phyloP scores from a whole-genome alignment of 768 basidiomycete species.

The Lactarius psammicola region DNA sequence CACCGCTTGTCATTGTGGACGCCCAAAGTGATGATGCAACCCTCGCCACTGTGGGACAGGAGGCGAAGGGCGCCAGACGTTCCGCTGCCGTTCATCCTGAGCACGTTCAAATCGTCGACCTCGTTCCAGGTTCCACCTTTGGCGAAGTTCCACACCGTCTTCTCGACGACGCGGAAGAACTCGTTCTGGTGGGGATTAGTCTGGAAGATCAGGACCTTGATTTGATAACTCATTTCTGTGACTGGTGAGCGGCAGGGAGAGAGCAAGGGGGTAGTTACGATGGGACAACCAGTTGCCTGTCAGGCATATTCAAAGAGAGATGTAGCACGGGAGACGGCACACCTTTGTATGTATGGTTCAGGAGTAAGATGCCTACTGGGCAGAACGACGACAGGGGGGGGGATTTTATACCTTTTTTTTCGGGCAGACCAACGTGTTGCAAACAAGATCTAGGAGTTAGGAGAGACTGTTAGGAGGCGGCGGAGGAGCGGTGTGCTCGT shows the following conservation, averaged over 20 bases:
- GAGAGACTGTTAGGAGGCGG: too few species aligned
- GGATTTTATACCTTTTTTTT: too few species aligned
- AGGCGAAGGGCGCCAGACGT: conserved; percentile 42
- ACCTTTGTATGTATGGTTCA: too few species aligned
- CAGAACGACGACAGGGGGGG: too few species aligned
- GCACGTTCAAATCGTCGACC: conserved; percentile 29
- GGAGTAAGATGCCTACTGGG: too few species aligned
- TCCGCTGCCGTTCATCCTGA: conserved; percentile 41
- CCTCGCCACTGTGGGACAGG: conserved; percentile 33
- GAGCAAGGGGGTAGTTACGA: too few species aligned
- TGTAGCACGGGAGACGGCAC: too few species aligned
- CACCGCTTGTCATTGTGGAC: conserved; percentile 42
- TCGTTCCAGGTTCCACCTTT: conserved; percentile 38
- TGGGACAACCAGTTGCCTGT: too few species aligned
- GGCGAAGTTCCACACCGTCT: conserved; percentile 38
- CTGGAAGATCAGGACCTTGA: conserved; percentile 29
- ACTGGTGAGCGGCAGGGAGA: too few species aligned
- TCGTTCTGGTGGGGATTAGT: conserved; percentile 9
- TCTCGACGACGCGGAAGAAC: conserved; percentile 38
- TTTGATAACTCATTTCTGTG: conserved; percentile 25
- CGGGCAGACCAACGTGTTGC: background rate
- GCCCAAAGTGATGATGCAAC: conserved; percentile 39
- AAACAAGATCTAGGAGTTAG: background rate
- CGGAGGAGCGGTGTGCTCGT: too few species aligned
- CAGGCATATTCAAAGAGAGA: too few species aligned